Conservation (phyloP, 371 early-diverging fungal genomes). For the Coemansia sp. region DNA sequence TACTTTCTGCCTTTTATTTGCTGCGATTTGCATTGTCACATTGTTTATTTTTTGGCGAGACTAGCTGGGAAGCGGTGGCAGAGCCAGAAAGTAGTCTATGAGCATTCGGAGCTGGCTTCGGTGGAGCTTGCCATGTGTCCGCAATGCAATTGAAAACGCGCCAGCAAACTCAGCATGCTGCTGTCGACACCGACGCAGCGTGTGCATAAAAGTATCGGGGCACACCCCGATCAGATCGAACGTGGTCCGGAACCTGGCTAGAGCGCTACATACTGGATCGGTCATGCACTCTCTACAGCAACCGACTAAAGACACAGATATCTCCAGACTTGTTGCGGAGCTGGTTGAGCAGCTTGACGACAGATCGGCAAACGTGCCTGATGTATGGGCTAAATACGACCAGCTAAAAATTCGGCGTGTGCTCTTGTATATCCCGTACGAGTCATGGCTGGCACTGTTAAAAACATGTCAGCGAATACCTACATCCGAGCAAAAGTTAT, state of each 20-base stretch:
- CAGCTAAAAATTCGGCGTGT: constrained; percentile 35
- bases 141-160: not conserved
- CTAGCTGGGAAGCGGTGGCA: not conserved
- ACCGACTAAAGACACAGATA: constrained; percentile 8
- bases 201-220: not conserved
- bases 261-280: not conserved
- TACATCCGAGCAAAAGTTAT: not conserved
- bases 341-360: constrained; percentile 14
- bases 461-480: constrained; percentile 36
- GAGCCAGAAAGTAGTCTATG: not conserved
- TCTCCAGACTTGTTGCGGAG: constrained; percentile 13
- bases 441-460: constrained; percentile 30
- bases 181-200: not conserved
- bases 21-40: not conserved
- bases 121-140: not conserved
- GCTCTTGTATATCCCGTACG: constrained; percentile 33
- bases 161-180: not conserved
- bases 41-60: not conserved
- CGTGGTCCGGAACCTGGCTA: not conserved
- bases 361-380: constrained; percentile 2
- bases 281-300: not conserved
- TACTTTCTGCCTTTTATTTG: not conserved
- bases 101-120: not conserved
- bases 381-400: constrained; percentile 42
- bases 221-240: not conserved